Percentiles rank a stretch among this genome's conserved stretches.
Evolutionary conservation across 2,329 filamentous ascomycete genomes (phyloP).

Genomic region (Lojkania enalia): DNA sequence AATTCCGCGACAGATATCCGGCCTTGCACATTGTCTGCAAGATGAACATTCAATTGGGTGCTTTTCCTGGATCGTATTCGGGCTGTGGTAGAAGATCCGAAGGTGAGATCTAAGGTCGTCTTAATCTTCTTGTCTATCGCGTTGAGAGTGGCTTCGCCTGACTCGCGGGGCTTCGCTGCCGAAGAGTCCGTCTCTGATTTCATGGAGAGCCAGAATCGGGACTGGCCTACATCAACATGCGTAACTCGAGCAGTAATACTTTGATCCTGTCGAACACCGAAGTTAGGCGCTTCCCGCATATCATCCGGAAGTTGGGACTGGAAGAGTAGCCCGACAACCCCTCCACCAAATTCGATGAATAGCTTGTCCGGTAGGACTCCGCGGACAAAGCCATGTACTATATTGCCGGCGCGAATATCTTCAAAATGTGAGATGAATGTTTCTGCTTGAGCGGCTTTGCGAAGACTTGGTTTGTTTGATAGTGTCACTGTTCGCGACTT

Average conservation of each 20-base stretch:
- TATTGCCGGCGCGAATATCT: slow-evolving; percentile 69
- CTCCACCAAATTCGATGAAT: slow-evolving; percentile 85
- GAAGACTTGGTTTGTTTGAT: slow-evolving; percentile 79
- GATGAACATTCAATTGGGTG: slow-evolving; percentile 88
- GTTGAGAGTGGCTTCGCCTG: slow-evolving; percentile 54
- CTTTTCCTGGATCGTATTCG: slow-evolving; percentile 82
- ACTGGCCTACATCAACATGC: slow-evolving; percentile 70
- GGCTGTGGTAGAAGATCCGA: slow-evolving; percentile 75
- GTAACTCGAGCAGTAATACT: slow-evolving; percentile 73
- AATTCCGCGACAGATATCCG: slow-evolving; percentile 89
- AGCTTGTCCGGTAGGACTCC: slow-evolving; percentile 80
- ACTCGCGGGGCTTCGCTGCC: slow-evolving; percentile 24
- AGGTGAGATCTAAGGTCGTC: slow-evolving; percentile 70
- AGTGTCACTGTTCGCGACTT: slow-evolving; percentile 74
- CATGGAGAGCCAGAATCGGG: slow-evolving; percentile 70
- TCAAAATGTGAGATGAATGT: slow-evolving; percentile 72
- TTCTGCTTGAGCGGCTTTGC: slow-evolving; percentile 73
- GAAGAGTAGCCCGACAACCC: slow-evolving; percentile 76
- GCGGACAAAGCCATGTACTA: slow-evolving; percentile 77
- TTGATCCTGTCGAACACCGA: slow-evolving; percentile 77
- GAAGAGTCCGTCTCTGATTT: slow-evolving; percentile 51
- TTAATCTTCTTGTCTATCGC: slow-evolving; percentile 67
- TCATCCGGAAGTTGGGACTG: slow-evolving; percentile 77
- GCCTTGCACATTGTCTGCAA: slow-evolving; percentile 88
- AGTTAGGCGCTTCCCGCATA: slow-evolving; percentile 67